Base-by-base conservation (phyloP, 2,329 filamentous ascomycete species). In the Botryotinia globosa region DNA sequence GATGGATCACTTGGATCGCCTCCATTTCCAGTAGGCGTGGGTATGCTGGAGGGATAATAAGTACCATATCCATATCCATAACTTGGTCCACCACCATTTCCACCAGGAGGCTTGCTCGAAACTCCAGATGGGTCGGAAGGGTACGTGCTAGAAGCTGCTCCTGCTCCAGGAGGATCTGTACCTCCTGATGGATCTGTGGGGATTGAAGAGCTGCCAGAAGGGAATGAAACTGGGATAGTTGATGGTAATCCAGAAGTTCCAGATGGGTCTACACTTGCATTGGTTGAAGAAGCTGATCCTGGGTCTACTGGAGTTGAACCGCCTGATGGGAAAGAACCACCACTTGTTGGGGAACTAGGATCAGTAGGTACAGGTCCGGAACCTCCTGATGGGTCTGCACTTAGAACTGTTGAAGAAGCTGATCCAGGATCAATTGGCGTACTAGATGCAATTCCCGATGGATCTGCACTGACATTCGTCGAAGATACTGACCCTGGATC, bases 51-150 rank as follows among this genome's bases (percentile, higher is more conserved):
- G 29, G 48, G 34, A 16, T 67, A 67, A 67, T 67, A 42, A 29
- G 25, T 51, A 42, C 65, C 65, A 42, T 56, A 67, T 4, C 65
- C 65, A 67, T 56, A 67, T 12, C 64, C 34, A 42, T 66, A 66
- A 45, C 45, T 54, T 54, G 48, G 65, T 0, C 34, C 48, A 67
- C 29, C 29, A 4, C 34, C 34, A 67, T 42, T 9, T 29, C 34
- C 48, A 14, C 16, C 18, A 7, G 48, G 18, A 56, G 34, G 34
- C 20, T n/a, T 56, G 10, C 14, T 67, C 9, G 48, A 67, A 42
- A 34, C 4, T 22, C 34, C 5, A 10, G 48, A 29, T 37, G 34
- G 48, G 12, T 67, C 48, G 29, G 25, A 20, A 22, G 64, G 45
- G 5, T 67, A 39, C 0, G 64, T 67, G 34, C 34, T 67, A 12